These are phyloP conservation scores for Scheffersomyces segobiensis DNA, from an alignment of 1,139 yeast genomes.

Conservation along the genomic window DNA sequence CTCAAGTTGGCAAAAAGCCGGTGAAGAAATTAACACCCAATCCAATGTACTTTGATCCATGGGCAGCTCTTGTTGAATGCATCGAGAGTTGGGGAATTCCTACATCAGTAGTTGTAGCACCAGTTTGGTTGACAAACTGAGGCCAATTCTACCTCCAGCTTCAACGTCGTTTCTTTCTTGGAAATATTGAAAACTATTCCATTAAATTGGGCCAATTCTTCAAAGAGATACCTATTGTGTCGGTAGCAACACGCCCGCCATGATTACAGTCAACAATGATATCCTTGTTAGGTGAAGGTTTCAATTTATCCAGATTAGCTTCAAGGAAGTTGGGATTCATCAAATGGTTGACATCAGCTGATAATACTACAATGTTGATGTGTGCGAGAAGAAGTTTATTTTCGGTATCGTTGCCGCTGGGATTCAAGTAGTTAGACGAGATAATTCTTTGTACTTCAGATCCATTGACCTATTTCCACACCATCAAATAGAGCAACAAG, in stretches of 20 bases:
- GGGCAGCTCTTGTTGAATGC: conserved; percentile 80
- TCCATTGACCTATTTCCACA: conserved; percentile 63
- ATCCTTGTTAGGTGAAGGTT: conserved; percentile 78
- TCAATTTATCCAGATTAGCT: conserved; percentile 70
- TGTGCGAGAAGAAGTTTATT: conserved; percentile 31
- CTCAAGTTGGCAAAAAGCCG: conserved; percentile 66
- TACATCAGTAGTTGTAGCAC: conserved; percentile 73
- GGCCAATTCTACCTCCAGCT: conserved; percentile 83
- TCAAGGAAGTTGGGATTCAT: conserved; percentile 61
- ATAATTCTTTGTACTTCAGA: conserved; percentile 42
- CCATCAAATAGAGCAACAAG: conserved; percentile 57
- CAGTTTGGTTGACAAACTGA: conserved; percentile 65
- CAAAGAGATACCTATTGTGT: conserved; percentile 65
- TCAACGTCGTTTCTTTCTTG: conserved; percentile 71
- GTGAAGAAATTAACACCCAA: conserved; percentile 65
- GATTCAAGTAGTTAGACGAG: conserved; percentile 21
- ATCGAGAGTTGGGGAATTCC: conserved; percentile 79
- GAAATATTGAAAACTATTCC: conserved; percentile 68
- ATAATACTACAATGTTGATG: conserved; percentile 58
- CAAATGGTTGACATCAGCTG: conserved; percentile 69
- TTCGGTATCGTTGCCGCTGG: conserved; percentile 21
- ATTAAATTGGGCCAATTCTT: conserved; percentile 62
- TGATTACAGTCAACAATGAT: conserved; percentile 70
- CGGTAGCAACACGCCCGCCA: conserved; percentile 81
- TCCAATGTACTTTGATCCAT: conserved; percentile 70